Percentiles rank a stretch among this genome's conserved stretches.
Evolutionary conservation across 2,329 filamentous ascomycete genomes (phyloP).

Genomic region (Blastomyces silverae): DNA sequence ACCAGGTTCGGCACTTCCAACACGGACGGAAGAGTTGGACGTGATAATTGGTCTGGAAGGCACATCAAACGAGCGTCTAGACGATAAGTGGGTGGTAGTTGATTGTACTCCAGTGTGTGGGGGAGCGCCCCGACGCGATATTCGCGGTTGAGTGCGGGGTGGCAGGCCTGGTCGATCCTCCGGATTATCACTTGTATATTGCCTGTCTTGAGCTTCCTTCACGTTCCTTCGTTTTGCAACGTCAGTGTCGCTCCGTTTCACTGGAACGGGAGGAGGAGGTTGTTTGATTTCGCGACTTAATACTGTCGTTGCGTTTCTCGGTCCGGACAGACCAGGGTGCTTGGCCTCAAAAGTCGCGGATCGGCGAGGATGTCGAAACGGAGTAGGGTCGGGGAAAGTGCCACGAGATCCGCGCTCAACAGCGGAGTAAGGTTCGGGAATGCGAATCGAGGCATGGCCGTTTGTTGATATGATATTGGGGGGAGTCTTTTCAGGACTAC

Average conservation of each 20-base stretch:
- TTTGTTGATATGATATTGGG: conserved; percentile 6
- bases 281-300: conserved; percentile 22
- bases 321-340: conserved; percentile 26
- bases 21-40: neutral
- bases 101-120: neutral
- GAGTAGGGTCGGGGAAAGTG: neutral
- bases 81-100: conserved; percentile 3
- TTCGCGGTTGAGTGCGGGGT: conserved; percentile 29
- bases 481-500: conserved; percentile 55
- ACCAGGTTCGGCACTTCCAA: conserved; percentile 20
- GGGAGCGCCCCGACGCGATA: conserved; percentile 20
- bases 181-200: conserved; percentile 28
- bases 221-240: conserved; percentile 23
- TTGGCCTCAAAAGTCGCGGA: conserved; percentile 21
- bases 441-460: conserved; percentile 9
- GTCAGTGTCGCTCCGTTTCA: conserved; percentile 22
- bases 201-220: conserved; percentile 31
- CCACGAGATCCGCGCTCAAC: conserved; percentile 6
- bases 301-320: conserved; percentile 32
- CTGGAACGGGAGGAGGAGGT: conserved; percentile 24
- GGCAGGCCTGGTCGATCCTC: conserved; percentile 47
- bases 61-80: conserved; percentile 20
- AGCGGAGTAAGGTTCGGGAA: conserved; percentile 11
- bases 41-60: neutral
- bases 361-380: conserved; percentile 13